phyloP scores from a whole-genome alignment of 352 stramenopile genomes.

The Phytophthora pseudosyringae region DNA sequence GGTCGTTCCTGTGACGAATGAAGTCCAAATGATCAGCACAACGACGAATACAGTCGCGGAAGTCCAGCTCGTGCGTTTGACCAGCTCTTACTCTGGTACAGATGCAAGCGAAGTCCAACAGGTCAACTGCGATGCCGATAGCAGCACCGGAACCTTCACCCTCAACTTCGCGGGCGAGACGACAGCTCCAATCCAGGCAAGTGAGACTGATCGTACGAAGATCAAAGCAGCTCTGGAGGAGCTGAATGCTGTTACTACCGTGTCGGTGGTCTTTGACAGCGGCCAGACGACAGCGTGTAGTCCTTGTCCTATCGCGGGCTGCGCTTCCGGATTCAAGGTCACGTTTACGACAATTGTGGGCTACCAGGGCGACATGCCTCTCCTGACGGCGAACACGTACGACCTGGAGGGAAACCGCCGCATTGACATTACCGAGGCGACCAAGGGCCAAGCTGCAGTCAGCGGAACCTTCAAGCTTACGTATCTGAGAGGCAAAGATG shows the following conservation, averaged over 20 bases:
- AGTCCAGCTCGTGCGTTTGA: conserved; percentile 92
- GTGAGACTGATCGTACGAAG: conserved; percentile 63
- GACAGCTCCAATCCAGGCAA: conserved; percentile 86
- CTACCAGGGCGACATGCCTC: conserved; percentile 88
- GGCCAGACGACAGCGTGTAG: conserved; percentile 69
- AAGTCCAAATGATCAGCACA: conserved; percentile 80
- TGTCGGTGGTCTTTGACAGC: conserved; percentile 80
- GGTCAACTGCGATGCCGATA: conserved; percentile 92
- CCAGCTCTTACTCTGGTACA: conserved; percentile 70
- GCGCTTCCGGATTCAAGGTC: conserved; percentile 83
- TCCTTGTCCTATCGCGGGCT: conserved; percentile 64
- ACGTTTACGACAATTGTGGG: conserved; percentile 88
- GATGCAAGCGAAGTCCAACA: conserved; percentile 85
- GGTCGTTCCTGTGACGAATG: conserved; percentile 67
- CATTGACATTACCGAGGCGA: conserved; percentile 83
- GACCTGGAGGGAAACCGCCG: conserved; percentile 89
- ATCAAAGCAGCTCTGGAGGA: conserved; percentile 93
- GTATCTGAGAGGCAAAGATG: conserved; percentile 83
- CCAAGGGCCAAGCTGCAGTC: conserved; percentile 87
- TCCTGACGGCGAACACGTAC: conserved; percentile 85
- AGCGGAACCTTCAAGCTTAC: conserved; percentile 91
- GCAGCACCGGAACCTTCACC: conserved; percentile 82
- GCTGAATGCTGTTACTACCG: conserved; percentile 84
- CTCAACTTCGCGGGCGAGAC: conserved; percentile 88
- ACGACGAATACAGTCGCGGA: conserved; percentile 71